Conservation (phyloP, 129 eudicot genomes). For the Smallanthus sonchifolius region DNA sequence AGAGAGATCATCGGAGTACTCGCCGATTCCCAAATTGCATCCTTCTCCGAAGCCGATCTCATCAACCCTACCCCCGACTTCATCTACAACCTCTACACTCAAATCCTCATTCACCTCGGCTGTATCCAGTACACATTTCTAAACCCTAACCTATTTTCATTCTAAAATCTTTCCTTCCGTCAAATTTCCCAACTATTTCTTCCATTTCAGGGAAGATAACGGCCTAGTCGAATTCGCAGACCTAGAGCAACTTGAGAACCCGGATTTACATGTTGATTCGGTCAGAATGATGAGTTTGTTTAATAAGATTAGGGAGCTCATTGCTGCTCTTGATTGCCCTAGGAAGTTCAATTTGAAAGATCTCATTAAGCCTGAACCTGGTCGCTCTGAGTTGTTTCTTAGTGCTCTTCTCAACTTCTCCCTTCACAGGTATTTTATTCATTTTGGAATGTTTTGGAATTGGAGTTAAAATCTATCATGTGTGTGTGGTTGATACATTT, state of each 20-base stretch:
- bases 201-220: slow-evolving; percentile 60
- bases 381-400: slow-evolving; percentile 59
- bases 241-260: slow-evolving; percentile 70
- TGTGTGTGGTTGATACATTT: too few species aligned
- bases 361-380: slow-evolving; percentile 64
- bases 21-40: slow-evolving; percentile 42
- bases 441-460: neutral
- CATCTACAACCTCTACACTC: slow-evolving; percentile 45
- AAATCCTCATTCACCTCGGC: slow-evolving; percentile 46
- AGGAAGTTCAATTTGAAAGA: slow-evolving; percentile 44
- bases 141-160: slow-evolving; percentile 7
- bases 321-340: slow-evolving; percentile 55
- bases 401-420: slow-evolving; percentile 61
- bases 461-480: too few species aligned
- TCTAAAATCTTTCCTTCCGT: neutral
- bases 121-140: slow-evolving; percentile 32
- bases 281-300: slow-evolving; percentile 49
- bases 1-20: slow-evolving; percentile 45
- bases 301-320: slow-evolving; percentile 36
- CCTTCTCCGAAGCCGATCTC: slow-evolving; percentile 53
- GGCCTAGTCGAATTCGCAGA: slow-evolving; percentile 65
- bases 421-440: slow-evolving; percentile 47
- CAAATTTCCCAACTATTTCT: neutral
- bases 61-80: slow-evolving; percentile 58
- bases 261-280: slow-evolving; percentile 64